Conservation (phyloP, 768 basidiomycete genomes). For the Tricholoma sp. region DNA sequence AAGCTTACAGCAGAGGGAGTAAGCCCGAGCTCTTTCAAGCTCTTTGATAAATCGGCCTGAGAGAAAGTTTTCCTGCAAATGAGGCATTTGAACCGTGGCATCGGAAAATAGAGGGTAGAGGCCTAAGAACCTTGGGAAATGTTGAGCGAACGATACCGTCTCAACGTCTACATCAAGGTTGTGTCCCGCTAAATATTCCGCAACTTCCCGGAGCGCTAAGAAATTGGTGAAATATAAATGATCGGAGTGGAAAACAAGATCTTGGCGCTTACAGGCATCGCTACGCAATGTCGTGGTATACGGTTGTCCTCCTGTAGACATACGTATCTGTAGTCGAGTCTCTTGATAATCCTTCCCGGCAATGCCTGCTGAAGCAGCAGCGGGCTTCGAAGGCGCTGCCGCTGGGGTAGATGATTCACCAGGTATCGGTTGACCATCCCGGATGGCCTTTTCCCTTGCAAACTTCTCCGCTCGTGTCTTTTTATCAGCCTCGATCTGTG, state of each 20-base stretch:
- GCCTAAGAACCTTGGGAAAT: conserved; percentile 72
- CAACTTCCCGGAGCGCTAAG: conserved; percentile 76
- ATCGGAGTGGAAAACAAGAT: too few species aligned
- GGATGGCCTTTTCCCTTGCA: conserved; percentile 85
- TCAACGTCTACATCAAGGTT: conserved; percentile 65
- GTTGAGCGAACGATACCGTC: conserved; percentile 69
- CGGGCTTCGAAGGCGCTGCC: conserved; percentile 26
- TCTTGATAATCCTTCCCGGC: conserved; percentile 78
- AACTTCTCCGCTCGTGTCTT: conserved; percentile 80
- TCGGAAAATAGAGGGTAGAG: conserved; percentile 9
- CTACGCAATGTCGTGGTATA: conserved; percentile 78
- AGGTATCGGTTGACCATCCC: conserved; percentile 59
- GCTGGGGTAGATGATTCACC: conserved; percentile 27
- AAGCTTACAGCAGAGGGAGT: conserved; percentile 82
- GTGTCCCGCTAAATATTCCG: conserved; percentile 83
- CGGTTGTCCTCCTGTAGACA: conserved; percentile 77
- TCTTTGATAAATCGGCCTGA: conserved; percentile 68
- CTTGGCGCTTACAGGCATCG: conserved; percentile 56
- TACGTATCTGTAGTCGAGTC: conserved; percentile 85
- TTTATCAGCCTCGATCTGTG: conserved; percentile 95
- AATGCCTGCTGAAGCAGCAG: conserved; percentile 34
- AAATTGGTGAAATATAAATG: background rate
- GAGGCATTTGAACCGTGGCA: conserved; percentile 1
- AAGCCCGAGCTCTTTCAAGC: conserved; percentile 77
- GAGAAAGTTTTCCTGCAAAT: conserved; percentile 69